Conservation (phyloP, 768 basidiomycete species). For the Macrolepiota albuminosa region DNA sequence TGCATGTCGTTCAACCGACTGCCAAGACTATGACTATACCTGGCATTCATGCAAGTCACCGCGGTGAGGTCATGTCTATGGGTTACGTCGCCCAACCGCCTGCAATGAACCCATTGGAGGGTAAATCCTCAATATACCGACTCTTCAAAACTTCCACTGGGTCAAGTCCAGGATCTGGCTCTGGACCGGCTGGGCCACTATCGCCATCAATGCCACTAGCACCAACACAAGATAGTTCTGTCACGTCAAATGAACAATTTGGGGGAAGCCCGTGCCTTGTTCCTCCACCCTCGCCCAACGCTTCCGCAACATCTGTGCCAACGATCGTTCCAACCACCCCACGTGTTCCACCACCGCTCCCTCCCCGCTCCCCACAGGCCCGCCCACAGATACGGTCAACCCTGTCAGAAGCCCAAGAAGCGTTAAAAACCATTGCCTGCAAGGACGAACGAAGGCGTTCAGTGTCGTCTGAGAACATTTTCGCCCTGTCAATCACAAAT, state of each 20-base stretch:
- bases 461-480: neutral
- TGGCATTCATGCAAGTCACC: constrained; percentile 80
- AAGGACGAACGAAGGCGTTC: constrained; percentile 34
- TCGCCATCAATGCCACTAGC: constrained; percentile 7
- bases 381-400: constrained; percentile 18
- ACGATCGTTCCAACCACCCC: constrained; percentile 23
- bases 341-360: constrained; percentile 42
- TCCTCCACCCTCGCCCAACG: neutral
- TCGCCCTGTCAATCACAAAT: neutral
- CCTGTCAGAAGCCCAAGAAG: constrained; percentile 39
- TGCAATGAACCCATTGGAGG: constrained; percentile 26
- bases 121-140: constrained; percentile 59
- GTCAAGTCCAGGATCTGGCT: constrained; percentile 6
- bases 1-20: constrained; percentile 74
- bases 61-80: constrained; percentile 83
- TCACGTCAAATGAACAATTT: neutral
- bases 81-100: constrained; percentile 58
- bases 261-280: constrained; percentile 1
- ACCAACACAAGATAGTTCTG: constrained; percentile 9
- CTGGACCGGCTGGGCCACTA: constrained; percentile 11
- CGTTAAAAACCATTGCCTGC: constrained; percentile 52
- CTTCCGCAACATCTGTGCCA: neutral
- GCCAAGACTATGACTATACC: constrained; percentile 84
- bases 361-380: constrained; percentile 36
- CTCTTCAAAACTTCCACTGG: constrained; percentile 60